Conservation (phyloP, 345 rosid genomes). For the Acer campestre region DNA sequence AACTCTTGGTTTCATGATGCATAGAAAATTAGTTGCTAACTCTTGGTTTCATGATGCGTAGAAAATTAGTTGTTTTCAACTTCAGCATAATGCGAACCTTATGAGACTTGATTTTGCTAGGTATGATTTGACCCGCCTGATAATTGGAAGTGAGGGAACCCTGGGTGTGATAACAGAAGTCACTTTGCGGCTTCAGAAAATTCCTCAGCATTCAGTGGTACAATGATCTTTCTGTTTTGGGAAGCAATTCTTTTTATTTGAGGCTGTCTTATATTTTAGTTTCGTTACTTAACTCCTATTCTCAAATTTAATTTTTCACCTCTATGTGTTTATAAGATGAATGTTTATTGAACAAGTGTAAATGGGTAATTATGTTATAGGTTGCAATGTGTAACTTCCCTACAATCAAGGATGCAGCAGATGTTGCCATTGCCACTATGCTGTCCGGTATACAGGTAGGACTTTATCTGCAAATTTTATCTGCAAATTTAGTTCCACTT, state of each 20-base stretch:
- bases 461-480: slow-evolving; percentile 20
- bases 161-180: slow-evolving; percentile 87
- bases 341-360: neutral
- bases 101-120: slow-evolving; percentile 30
- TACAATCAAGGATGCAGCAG: slow-evolving; percentile 92
- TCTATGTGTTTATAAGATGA: neutral
- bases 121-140: slow-evolving; percentile 88
- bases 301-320: neutral
- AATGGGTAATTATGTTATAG: slow-evolving; percentile 41
- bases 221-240: slow-evolving; percentile 18
- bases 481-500: slow-evolving; percentile 14
- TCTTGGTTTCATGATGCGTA: too few relatives aligned
- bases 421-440: slow-evolving; percentile 92
- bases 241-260: slow-evolving; percentile 10
- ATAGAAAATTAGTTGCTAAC: neutral
- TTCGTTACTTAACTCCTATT: neutral
- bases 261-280: neutral
- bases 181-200: slow-evolving; percentile 85
- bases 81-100: too few relatives aligned
- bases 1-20: neutral
- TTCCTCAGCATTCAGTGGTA: slow-evolving; percentile 95
- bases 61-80: neutral
- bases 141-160: slow-evolving; percentile 97
- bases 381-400: slow-evolving; percentile 96
- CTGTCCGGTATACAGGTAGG: slow-evolving; percentile 82